A percentile compares a stretch with the other conserved stretches of the same genome.
These are phyloP conservation scores for Neospermospora avenae DNA, from an alignment of 2,329 filamentous ascomycete genomes.

Conservation along the genomic window DNA sequence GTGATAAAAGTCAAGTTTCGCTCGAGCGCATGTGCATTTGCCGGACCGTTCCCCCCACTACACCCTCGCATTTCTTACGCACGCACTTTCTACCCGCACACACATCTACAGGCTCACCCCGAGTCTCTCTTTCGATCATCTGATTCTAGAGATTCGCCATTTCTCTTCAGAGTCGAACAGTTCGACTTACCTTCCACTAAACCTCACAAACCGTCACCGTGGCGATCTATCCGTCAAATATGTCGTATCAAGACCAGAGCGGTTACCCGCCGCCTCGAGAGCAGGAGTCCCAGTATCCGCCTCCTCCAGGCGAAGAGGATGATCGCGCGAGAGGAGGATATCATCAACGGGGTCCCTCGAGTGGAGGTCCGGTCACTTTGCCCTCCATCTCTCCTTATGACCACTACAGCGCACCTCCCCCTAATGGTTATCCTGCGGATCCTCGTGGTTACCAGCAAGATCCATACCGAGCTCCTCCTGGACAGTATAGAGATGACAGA, in stretches of 20 bases:
- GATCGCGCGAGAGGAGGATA: constrained; percentile 33
- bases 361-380: constrained; percentile 28
- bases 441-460: constrained; percentile 28
- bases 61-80: constrained; percentile 4
- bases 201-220: constrained; percentile 23
- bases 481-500: constrained; percentile 29
- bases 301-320: constrained; percentile 35
- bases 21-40: constrained; percentile 10
- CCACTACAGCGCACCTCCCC: constrained; percentile 22
- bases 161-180: neutral
- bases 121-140: neutral
- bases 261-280: constrained; percentile 31
- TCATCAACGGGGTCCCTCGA: constrained; percentile 30
- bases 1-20: neutral
- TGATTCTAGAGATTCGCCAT: neutral
- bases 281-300: constrained; percentile 29
- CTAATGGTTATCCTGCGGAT: constrained; percentile 29
- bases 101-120: neutral
- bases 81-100: neutral
- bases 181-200: neutral
- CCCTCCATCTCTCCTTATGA: constrained; percentile 35
- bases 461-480: constrained; percentile 27
- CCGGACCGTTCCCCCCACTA: constrained; percentile 19
- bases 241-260: constrained; percentile 32
- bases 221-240: constrained; percentile 32